Base-by-base conservation (phyloP, 352 stramenopile species). In the Pythium dissotocum region DNA sequence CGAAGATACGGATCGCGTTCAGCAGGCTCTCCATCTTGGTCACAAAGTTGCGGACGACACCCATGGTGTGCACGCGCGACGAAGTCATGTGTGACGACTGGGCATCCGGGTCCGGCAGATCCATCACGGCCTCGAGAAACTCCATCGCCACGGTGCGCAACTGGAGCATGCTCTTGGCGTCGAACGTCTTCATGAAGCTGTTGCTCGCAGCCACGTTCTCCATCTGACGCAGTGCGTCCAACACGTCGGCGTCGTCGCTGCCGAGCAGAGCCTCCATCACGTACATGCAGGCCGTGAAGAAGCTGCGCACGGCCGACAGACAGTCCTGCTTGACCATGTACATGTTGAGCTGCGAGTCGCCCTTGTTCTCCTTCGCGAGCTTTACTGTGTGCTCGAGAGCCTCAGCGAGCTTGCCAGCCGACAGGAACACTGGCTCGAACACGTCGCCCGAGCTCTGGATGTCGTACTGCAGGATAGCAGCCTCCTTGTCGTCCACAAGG, bases 21-120 rank as follows among this genome's bases (percentile, higher is more conserved):
- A 95, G 58, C 58, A 95, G 87, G 1, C 70, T 71, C 40, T 95
- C 87, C 85, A 92, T 95, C 77, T 95, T 94, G 49, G 65, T 78
- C n/a, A 95, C 87, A 80, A 95, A 95, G 79, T 94, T 95, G 56
- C 87, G 87, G 32, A 92, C 90, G 35, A 94, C 82, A 62, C 87
- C 87, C 63, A 95, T 85, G 24, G 85, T 87, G 67, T 95, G 87
- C 14, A 94, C 82, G 38, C 72, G 76, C 1, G 78, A 76, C 14
- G 81, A 79, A 6, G 76, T 77, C 36, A 93, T 79, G 58, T 93
- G 83, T 66, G 87, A 82, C 4, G 83, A 93, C 63, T 76, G 77
- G 12, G 78, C 75, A 8, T 94, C 85, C 1, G 88, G 88, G 61
- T 95, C 88, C 10, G 87, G 85, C 36, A 95, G 62, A 58, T 95